Percentiles rank a stretch among this genome's conserved stretches.
These are phyloP conservation scores for Eucalyptus grandis DNA, from an alignment of 345 rosid genomes.

Conservation along the genomic window DNA sequence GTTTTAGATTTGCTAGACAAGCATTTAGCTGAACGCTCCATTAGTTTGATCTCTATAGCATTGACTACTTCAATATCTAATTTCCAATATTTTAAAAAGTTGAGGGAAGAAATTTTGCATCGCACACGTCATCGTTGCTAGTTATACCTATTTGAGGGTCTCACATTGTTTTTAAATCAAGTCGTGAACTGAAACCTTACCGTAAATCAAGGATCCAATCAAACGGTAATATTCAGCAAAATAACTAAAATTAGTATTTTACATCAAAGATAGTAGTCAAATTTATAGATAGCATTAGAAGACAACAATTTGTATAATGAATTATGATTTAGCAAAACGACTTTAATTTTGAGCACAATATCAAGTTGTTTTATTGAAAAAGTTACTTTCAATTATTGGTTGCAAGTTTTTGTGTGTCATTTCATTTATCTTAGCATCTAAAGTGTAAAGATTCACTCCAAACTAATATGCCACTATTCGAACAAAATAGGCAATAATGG, in stretches of 20 bases:
- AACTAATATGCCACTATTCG: fast-evolving
- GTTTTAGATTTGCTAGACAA: neutral
- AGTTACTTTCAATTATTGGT: neutral
- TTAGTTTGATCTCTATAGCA: neutral
- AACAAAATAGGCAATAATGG: neutral
- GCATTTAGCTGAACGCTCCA: neutral
- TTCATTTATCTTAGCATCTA: neutral
- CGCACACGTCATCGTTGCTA: neutral
- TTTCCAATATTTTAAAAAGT: neutral
- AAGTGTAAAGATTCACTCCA: neutral
- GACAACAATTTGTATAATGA: neutral
- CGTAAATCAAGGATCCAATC: neutral
- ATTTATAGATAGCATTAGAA: neutral
- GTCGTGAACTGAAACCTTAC: neutral
- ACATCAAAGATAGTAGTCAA: neutral
- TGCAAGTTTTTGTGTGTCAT: neutral
- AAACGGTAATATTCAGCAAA: neutral
- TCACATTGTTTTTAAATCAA: neutral
- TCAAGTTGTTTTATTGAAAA: neutral
- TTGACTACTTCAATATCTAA: neutral
- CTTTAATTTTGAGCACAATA: neutral
- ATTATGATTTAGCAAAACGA: neutral
- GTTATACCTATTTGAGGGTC: neutral
- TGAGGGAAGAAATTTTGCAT: neutral
- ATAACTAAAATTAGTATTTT: neutral